A percentile compares a stretch with the other conserved stretches of the same genome.
Conservation (phyloP, 768 basidiomycete species). For the Tricholoma sp. region DNA sequence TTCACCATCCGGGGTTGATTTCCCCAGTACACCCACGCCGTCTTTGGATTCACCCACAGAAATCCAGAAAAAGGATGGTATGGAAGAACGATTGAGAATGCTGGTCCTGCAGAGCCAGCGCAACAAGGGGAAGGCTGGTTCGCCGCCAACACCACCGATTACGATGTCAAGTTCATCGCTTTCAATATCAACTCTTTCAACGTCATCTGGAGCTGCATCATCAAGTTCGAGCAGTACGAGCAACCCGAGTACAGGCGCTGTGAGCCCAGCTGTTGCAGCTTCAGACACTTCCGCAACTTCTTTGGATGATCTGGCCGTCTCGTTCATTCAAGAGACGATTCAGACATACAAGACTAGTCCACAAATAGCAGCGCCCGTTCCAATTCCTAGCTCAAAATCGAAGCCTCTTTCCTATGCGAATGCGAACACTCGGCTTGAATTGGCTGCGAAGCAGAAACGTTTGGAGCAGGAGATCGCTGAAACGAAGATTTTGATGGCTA, state of each 20-base stretch:
- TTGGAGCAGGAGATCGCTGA: slow-evolving; percentile 50
- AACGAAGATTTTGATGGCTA: slow-evolving; percentile 46
- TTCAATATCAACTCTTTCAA: background rate
- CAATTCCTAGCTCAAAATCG: slow-evolving; percentile 1
- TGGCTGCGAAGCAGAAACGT: slow-evolving; percentile 43
- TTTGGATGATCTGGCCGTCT: slow-evolving; percentile 51
- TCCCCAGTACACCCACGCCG: background rate
- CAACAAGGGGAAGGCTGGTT: slow-evolving; percentile 14
- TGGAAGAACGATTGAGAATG: slow-evolving; percentile 37
- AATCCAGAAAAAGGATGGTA: slow-evolving; percentile 25
- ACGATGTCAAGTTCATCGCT: slow-evolving; percentile 5
- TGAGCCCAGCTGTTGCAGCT: background rate
- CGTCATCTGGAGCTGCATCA: slow-evolving; percentile 7
- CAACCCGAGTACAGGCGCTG: background rate
- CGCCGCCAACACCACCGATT: slow-evolving; percentile 1
- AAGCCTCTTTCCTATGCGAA: slow-evolving; percentile 8
- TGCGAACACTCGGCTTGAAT: slow-evolving; percentile 18
- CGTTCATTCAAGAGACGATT: slow-evolving; percentile 55
- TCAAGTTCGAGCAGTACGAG: slow-evolving; percentile 5
- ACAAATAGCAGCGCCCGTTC: slow-evolving; percentile 3
- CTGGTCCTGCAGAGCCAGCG: slow-evolving; percentile 36
- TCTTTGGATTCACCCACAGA: background rate
- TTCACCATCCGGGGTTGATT: background rate
- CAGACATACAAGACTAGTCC: slow-evolving; percentile 33
- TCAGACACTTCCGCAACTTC: slow-evolving; percentile 10